Percentiles rank a stretch among this genome's conserved stretches.
These are phyloP conservation scores for Galerina sulciceps DNA, from an alignment of 768 basidiomycete genomes.

Conservation along the genomic window DNA sequence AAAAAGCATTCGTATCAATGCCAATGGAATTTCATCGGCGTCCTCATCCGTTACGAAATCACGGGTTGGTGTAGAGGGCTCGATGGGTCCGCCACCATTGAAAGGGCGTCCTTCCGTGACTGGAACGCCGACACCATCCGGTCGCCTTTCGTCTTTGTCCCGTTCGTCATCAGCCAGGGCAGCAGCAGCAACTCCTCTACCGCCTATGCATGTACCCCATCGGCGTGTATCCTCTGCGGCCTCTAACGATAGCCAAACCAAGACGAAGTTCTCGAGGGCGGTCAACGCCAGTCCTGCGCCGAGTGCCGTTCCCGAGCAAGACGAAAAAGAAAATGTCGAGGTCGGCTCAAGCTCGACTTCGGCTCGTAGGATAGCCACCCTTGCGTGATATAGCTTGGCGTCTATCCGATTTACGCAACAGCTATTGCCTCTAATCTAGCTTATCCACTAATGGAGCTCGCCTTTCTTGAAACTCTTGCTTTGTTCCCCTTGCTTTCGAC, in stretches of 20 bases:
- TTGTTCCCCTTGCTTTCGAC: conserved; percentile 30
- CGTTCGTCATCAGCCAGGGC: conserved; percentile 39
- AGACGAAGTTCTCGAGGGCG: conserved; percentile 34
- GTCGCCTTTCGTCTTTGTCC: conserved; percentile 37
- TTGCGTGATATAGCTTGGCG: conserved; percentile 20
- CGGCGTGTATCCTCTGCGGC: conserved; percentile 37
- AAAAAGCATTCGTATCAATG: conserved; percentile 55
- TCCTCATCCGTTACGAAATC: conserved; percentile 23
- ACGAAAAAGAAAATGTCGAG: conserved; percentile 67
- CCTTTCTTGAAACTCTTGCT: conserved; percentile 13
- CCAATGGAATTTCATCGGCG: conserved; percentile 24
- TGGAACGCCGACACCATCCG: conserved; percentile 43
- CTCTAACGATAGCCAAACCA: conserved; percentile 30
- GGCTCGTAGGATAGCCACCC: conserved; percentile 35
- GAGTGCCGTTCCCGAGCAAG: conserved; percentile 42
- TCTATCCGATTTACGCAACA: background rate
- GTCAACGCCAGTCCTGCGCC: conserved; percentile 39
- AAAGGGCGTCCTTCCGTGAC: conserved; percentile 40
- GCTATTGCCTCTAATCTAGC: conserved; percentile 11
- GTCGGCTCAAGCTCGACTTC: conserved; percentile 13
- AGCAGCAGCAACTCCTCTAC: conserved; percentile 18
- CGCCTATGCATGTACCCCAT: conserved; percentile 36
- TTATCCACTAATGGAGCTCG: background rate
- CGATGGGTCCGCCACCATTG: conserved; percentile 52
- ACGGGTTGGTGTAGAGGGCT: conserved; percentile 34